Conservation (phyloP, 441 rosid species). For the Populus trichocarpa region DNA sequence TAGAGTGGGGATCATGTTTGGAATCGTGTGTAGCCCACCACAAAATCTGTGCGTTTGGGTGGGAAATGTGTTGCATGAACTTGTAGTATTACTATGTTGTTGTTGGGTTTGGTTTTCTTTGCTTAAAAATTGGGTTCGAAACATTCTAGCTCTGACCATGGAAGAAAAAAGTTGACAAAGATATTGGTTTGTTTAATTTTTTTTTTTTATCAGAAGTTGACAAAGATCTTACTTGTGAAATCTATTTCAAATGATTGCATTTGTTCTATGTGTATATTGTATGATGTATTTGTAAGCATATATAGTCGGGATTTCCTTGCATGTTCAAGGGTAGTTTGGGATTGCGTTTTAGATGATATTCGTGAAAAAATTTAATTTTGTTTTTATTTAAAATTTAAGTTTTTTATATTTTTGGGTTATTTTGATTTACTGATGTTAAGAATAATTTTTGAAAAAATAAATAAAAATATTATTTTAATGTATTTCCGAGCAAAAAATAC, state of each 20-base stretch:
- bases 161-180: constrained; percentile 1
- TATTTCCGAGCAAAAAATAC: too few species aligned
- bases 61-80: background rate
- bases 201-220: background rate
- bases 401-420: too few species aligned
- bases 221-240: background rate
- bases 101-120: background rate
- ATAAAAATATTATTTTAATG: too few species aligned
- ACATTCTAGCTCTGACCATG: background rate
- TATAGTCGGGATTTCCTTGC: background rate
- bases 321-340: background rate
- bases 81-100: background rate
- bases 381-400: too few species aligned
- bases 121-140: constrained; percentile 2
- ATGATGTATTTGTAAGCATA: background rate
- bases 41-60: constrained; percentile 5
- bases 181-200: background rate
- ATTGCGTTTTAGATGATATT: too few species aligned
- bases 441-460: too few species aligned
- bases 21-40: constrained; percentile 20
- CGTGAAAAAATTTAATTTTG: too few species aligned
- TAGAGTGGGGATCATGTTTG: background rate
- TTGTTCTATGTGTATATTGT: background rate
- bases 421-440: too few species aligned
- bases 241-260: constrained; percentile 7